Percentiles rank a stretch among this genome's conserved stretches.
Evolutionary conservation across 805 yeast species (phyloP).

Genomic region (Schwanniomyces sp.): DNA sequence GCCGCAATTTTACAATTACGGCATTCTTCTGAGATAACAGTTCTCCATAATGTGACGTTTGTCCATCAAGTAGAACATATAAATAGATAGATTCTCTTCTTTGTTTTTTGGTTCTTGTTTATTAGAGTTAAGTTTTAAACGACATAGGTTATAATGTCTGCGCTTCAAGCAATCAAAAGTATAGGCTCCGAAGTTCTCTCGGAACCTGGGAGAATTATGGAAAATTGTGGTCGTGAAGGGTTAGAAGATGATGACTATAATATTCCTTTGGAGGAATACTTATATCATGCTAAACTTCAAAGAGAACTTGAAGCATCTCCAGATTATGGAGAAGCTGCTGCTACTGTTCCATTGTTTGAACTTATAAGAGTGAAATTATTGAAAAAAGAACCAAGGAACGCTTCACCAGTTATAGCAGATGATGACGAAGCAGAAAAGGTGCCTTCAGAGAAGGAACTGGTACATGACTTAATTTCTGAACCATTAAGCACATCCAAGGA

Average conservation of each 20-base stretch:
- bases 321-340: conserved; percentile 5
- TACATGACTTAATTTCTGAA: background rate
- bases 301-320: conserved; percentile 5
- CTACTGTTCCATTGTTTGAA: conserved; percentile 3
- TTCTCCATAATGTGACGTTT: no score
- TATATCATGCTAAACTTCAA: conserved; percentile 7
- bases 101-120: no score
- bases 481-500: background rate
- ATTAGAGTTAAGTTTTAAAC: no score
- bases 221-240: conserved; percentile 4
- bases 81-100: no score
- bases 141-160: conserved; percentile 4
- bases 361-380: background rate
- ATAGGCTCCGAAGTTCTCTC: conserved; percentile 2
- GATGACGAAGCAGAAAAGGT: background rate
- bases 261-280: conserved; percentile 5
- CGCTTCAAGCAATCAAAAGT: conserved; percentile 7
- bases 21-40: no score
- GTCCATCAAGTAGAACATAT: no score
- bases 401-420: background rate
- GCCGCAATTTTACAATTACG: no score
- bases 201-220: conserved; percentile 4
- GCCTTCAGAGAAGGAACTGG: background rate
- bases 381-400: background rate
- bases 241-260: background rate